A percentile compares a stretch with the other conserved stretches of the same genome.
Conservation (phyloP, 2,329 filamentous ascomycete genomes). For the Fusarium sulawesiense region DNA sequence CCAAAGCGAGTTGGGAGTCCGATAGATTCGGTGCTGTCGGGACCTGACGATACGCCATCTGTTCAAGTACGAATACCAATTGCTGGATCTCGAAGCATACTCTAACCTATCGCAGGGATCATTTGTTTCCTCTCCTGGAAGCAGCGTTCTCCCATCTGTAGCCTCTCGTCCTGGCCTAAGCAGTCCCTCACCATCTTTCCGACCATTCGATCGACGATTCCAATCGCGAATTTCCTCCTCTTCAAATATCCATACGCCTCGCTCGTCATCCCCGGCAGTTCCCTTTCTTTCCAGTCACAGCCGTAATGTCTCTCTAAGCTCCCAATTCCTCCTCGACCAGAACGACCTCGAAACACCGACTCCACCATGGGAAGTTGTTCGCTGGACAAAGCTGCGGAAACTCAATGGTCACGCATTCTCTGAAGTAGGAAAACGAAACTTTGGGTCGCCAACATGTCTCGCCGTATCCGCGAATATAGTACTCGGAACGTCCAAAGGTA, state of each 20-base stretch:
- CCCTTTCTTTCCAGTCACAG: constrained; percentile 80
- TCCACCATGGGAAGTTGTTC: constrained; percentile 94
- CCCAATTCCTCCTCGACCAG: constrained; percentile 71
- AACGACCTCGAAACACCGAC: constrained; percentile 77
- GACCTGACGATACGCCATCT: constrained; percentile 86
- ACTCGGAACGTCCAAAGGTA: constrained; percentile 91
- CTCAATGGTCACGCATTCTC: constrained; percentile 91
- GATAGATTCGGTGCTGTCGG: constrained; percentile 74
- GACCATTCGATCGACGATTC: constrained; percentile 95
- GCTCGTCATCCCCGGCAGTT: constrained; percentile 82
- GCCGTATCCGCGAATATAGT: constrained; percentile 89
- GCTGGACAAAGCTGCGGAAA: constrained; percentile 94
- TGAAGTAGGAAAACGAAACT: constrained; percentile 90
- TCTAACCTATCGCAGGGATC: constrained; percentile 64
- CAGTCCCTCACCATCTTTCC: constrained; percentile 83
- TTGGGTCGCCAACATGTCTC: constrained; percentile 90
- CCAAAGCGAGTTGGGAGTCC: constrained; percentile 73
- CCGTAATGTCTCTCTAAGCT: constrained; percentile 81
- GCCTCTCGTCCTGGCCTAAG: constrained; percentile 72
- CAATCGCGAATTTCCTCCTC: constrained; percentile 81
- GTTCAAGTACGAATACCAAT: constrained; percentile 70
- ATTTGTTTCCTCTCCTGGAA: constrained; percentile 73
- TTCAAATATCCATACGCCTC: constrained; percentile 63
- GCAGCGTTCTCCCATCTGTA: constrained; percentile 77
- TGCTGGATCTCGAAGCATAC: neutral